Percentiles rank a stretch among this genome's conserved stretches.
phyloP scores from a whole-genome alignment of 805 yeast species.

The Lipomyces sp. region DNA sequence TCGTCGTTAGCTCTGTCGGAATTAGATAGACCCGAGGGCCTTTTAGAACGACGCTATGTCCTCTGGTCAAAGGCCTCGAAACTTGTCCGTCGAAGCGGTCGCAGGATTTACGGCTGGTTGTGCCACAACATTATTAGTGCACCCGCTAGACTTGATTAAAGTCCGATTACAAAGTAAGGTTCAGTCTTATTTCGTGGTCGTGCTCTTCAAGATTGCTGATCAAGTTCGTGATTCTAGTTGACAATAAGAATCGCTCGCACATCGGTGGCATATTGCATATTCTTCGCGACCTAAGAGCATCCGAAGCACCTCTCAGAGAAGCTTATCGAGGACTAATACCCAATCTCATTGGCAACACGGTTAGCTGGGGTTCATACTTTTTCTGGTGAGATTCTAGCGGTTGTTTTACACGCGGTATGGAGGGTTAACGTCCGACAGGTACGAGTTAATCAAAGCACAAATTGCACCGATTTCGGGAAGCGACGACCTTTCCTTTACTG shows the following conservation, averaged over 20 bases:
- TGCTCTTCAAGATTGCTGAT: constrained; percentile 8
- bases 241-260: constrained; percentile 15
- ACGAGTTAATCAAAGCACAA: constrained; percentile 26
- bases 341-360: constrained; percentile 79
- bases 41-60: neutral
- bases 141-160: constrained; percentile 88
- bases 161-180: constrained; percentile 66
- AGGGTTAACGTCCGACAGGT: constrained; percentile 15
- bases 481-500: constrained; percentile 48
- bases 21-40: neutral
- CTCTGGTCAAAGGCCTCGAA: neutral
- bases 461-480: constrained; percentile 1
- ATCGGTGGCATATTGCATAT: constrained; percentile 21
- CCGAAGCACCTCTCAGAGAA: constrained; percentile 41
- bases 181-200: neutral
- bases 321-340: constrained; percentile 79
- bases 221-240: constrained; percentile 8
- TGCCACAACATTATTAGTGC: constrained; percentile 76
- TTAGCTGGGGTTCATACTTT: constrained; percentile 91
- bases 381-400: constrained; percentile 60
- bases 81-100: constrained; percentile 52
- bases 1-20: neutral
- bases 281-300: constrained; percentile 16
- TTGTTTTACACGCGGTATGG: neutral
- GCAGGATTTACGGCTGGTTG: constrained; percentile 85